Evolutionary conservation across 2,329 filamentous ascomycete species (phyloP), one percentile per base, ranked within the genome.

Genomic region (Penicillium sp.): DNA sequence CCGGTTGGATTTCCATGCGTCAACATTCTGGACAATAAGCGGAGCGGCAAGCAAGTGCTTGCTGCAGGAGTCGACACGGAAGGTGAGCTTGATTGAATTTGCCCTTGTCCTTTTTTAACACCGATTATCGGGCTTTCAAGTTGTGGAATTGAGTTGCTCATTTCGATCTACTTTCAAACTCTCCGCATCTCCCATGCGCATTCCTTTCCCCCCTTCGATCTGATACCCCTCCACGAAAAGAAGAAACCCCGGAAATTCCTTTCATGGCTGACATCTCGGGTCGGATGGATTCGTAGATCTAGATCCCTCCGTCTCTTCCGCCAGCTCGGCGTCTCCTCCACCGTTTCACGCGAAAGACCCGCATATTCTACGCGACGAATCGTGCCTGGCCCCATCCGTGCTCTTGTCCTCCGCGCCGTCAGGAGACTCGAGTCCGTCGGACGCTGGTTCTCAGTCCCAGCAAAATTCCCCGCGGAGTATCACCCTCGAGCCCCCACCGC

Each of bases 1-100:
- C 59, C 53, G 52, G 57, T 61, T 63, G 65, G 61, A 67, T 65
- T 72, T 71, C 69, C 69, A 73, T 73, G 71, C 69, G 69, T 71
- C 70, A 72, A 67, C 61, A 72, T 73, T 73, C 64, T 69, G 66
- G 64, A 64, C 62, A 56, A 67, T 72, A 72, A 69, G 58, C 62
- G 65, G 64, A 69, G 72, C 72, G 67, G 71, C 71, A 72, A 73
- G 72, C 71, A 67, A 68, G 67, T 69, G 72, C 71, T 74, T 73
- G 71, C 71, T 72, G 70, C 70, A 68, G 65, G 65, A 68, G 69
- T 70, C 70, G 68, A 73, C 64, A 72, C 71, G 71, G 72, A 73
- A 71, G 67, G 72, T 73, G 59, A 54, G 70, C 25, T 37, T 70
- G 49, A 54, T 47, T 51, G 28, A 37, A 32, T 55, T 47, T 47